Percentiles rank a stretch among this genome's conserved stretches.
Evolutionary conservation across 31 red algal species (phyloP).

Genomic region (Endocladia muricata): DNA sequence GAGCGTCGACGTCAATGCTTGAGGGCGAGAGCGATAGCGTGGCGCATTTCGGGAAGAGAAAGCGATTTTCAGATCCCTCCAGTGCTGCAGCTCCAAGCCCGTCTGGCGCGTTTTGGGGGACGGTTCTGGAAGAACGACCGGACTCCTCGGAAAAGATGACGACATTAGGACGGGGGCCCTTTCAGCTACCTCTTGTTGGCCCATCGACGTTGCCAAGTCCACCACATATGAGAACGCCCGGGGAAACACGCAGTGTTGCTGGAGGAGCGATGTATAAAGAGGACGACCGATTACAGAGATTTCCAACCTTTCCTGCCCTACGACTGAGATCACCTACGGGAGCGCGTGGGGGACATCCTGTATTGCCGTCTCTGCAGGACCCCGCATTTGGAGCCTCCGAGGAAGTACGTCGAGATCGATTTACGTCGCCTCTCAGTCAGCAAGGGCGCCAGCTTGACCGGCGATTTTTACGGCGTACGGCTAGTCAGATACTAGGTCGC

Average conservation of each 20-base stretch:
- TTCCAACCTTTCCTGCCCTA: background rate
- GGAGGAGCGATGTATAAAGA: too few species aligned
- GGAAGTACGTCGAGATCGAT: conserved; percentile 4
- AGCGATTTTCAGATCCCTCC: conserved; percentile 22
- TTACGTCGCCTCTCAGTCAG: background rate
- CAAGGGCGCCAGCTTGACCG: background rate
- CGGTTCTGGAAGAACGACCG: conserved; percentile 15
- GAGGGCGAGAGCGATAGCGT: background rate
- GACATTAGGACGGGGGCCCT: background rate
- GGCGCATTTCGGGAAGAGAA: background rate
- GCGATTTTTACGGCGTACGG: background rate
- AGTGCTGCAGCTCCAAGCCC: background rate
- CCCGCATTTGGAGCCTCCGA: background rate
- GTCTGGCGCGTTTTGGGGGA: conserved; percentile 22
- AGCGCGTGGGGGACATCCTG: background rate
- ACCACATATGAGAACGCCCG: too few species aligned
- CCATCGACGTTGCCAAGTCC: background rate
- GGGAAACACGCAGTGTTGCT: too few species aligned
- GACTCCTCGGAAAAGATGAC: background rate
- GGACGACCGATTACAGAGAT: background rate
- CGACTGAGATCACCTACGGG: background rate
- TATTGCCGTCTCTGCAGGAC: conserved; percentile 2
- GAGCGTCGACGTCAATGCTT: conserved; percentile 15
- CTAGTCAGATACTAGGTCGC: conserved; percentile 13
- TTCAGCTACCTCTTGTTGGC: background rate